Evolutionary conservation across 148 eudicot species (phyloP).

Genomic region (Chenopodium suecicum): DNA sequence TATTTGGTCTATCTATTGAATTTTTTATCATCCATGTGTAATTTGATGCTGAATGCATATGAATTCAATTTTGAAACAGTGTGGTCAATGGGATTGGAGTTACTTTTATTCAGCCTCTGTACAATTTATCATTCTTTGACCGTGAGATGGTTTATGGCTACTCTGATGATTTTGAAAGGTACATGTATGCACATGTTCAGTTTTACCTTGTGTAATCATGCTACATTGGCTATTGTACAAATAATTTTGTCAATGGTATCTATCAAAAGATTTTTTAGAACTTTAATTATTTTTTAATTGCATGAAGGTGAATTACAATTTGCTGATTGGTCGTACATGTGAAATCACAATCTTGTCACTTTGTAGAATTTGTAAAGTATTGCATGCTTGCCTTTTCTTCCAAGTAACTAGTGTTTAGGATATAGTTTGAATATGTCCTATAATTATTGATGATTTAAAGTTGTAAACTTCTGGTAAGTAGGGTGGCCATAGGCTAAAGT

Average conservation of each 20-base stretch:
- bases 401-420: not conserved
- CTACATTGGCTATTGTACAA: not conserved
- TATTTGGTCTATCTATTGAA: not conserved
- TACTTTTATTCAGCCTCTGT: constrained; percentile 63
- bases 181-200: not conserved
- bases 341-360: not conserved
- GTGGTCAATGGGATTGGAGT: constrained; percentile 62
- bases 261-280: not conserved
- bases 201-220: not conserved
- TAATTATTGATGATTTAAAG: not conserved
- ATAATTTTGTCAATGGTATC: not conserved
- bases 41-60: not conserved
- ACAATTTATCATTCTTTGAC: constrained; percentile 55
- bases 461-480: not conserved
- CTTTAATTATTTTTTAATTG: not conserved
- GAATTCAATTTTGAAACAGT: constrained; percentile 32
- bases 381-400: not conserved
- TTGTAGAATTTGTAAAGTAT: not conserved
- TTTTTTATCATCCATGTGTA: not conserved
- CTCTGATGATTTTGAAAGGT: constrained; percentile 72
- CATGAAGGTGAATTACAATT: not conserved
- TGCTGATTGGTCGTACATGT: not conserved
- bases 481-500: not conserved
- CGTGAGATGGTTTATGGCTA: constrained; percentile 56
- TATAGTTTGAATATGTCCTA: not conserved